Evolutionary conservation across 345 rosid genomes (phyloP).

Genomic region (Pistacia vera): DNA sequence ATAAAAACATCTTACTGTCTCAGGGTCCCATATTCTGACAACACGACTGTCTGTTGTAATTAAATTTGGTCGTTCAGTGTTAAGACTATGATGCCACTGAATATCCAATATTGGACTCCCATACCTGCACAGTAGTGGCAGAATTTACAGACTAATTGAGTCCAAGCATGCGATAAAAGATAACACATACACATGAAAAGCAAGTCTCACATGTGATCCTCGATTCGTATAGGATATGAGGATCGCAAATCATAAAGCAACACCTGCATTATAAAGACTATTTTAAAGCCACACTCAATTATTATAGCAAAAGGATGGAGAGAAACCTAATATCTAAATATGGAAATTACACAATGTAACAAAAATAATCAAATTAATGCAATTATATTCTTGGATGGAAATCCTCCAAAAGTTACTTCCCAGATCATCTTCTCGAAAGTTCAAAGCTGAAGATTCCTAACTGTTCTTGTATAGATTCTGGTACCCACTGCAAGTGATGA

Average conservation of each 20-base stretch:
- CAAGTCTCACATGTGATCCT: conserved; percentile 89
- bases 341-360: not conserved
- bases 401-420: not conserved
- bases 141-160: conserved; percentile 12
- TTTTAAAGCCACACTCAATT: not conserved
- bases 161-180: conserved; percentile 8
- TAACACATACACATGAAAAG: conserved; percentile 1
- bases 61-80: conserved; percentile 74
- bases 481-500: too few species aligned
- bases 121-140: conserved; percentile 54
- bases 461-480: too few species aligned
- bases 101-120: conserved; percentile 87
- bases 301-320: not conserved
- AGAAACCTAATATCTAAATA: not conserved
- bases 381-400: not conserved
- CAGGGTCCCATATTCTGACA: too few species aligned
- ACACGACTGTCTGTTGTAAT: conserved; percentile 53
- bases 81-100: conserved; percentile 86
- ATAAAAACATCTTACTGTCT: conserved; percentile 41
- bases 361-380: not conserved
- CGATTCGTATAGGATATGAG: conserved; percentile 71
- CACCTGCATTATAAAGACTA: conserved; percentile 49
- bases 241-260: conserved; percentile 90
- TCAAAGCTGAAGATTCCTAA: too few species aligned
- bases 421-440: not conserved